A percentile compares a stretch with the other conserved stretches of the same genome.
These are phyloP conservation scores for Debaryomyces nepalensis DNA, from an alignment of 1,139 yeast genomes.

Conservation along the genomic window DNA sequence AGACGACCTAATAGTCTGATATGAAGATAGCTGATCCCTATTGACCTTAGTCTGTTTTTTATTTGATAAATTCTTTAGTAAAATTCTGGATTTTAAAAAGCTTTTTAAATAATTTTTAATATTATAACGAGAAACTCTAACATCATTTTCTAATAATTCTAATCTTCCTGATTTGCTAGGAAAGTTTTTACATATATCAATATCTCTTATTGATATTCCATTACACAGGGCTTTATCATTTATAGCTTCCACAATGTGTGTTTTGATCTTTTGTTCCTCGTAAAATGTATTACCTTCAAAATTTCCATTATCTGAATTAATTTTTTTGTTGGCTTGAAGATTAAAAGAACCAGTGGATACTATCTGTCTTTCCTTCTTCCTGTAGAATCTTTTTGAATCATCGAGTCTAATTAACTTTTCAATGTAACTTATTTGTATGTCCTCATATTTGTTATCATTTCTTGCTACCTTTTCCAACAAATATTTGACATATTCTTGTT, in stretches of 20 bases:
- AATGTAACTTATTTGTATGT: slow-evolving; percentile 23
- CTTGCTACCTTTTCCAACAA: slow-evolving; percentile 18
- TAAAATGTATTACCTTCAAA: background rate
- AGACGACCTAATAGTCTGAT: slow-evolving; percentile 5
- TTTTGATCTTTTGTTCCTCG: slow-evolving; percentile 8
- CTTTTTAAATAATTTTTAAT: slow-evolving; percentile 23
- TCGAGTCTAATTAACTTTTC: slow-evolving; percentile 26
- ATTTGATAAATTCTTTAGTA: background rate
- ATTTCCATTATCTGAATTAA: background rate
- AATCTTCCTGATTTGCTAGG: slow-evolving; percentile 16
- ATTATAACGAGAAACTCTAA: slow-evolving; percentile 18
- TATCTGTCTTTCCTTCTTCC: slow-evolving; percentile 21
- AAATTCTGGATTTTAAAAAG: slow-evolving; percentile 18
- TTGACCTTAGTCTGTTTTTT: background rate
- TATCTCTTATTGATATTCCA: slow-evolving; percentile 12
- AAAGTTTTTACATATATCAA: slow-evolving; percentile 15
- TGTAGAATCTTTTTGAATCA: slow-evolving; percentile 19
- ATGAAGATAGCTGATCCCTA: background rate
- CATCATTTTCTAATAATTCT: slow-evolving; percentile 19
- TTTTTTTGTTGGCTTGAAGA: background rate
- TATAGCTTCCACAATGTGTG: slow-evolving; percentile 15
- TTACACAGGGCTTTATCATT: background rate
- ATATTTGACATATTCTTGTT: slow-evolving; percentile 14
- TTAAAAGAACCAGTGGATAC: slow-evolving; percentile 12
- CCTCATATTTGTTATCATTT: slow-evolving; percentile 16